phyloP scores from a whole-genome alignment of 2,329 filamentous ascomycete species.

The Fusarium sp. region DNA sequence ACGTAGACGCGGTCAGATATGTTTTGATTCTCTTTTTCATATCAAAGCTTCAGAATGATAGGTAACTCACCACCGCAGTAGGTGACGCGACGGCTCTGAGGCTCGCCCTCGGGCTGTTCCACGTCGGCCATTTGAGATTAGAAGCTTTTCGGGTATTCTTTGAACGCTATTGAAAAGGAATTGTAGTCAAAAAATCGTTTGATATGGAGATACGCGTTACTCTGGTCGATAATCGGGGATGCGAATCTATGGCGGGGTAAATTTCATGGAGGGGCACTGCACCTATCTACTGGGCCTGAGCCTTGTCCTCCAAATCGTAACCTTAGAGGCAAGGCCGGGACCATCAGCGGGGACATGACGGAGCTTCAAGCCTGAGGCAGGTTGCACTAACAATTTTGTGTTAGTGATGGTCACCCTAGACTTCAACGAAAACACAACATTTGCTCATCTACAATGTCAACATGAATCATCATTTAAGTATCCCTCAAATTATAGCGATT shows the following conservation, averaged over 20 bases:
- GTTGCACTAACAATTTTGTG: slow-evolving; percentile 20
- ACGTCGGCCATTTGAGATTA: slow-evolving; percentile 65
- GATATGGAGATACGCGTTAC: slow-evolving; percentile 47
- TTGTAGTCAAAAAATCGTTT: slow-evolving; percentile 36
- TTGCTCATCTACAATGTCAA: neutral
- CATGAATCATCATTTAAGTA: neutral
- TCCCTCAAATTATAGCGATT: neutral
- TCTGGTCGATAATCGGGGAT: slow-evolving; percentile 23
- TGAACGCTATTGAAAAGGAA: neutral
- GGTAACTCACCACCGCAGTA: slow-evolving; percentile 69
- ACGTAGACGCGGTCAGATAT: slow-evolving; percentile 25
- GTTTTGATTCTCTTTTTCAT: slow-evolving; percentile 24
- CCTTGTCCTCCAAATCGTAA: slow-evolving; percentile 11
- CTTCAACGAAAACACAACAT: neutral
- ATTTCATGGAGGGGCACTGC: slow-evolving; percentile 48
- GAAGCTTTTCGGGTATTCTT: slow-evolving; percentile 9
- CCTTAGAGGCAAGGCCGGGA: neutral
- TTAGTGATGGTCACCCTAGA: neutral
- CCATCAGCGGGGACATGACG: slow-evolving; percentile 10
- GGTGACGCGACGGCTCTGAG: slow-evolving; percentile 63
- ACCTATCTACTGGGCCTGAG: neutral
- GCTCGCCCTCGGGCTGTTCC: slow-evolving; percentile 62
- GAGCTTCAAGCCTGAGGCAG: slow-evolving; percentile 34
- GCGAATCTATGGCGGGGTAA: slow-evolving; percentile 52
- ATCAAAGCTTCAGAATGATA: slow-evolving; percentile 1